Evolutionary conservation across 495 filamentous ascomycete species (phyloP).

Genomic region (Bathelium albidoporum): DNA sequence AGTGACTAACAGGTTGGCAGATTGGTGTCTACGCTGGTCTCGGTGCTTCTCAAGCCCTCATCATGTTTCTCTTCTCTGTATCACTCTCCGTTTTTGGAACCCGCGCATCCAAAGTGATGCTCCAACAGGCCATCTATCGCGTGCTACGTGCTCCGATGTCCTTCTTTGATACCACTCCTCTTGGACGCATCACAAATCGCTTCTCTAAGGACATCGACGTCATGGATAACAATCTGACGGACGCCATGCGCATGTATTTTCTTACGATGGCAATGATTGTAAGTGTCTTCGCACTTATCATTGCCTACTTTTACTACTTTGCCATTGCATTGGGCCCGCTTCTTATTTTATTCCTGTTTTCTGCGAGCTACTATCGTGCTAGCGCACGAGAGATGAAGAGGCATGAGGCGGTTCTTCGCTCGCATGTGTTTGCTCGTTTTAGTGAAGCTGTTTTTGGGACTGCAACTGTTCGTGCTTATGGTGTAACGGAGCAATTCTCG

Average conservation of each 20-base stretch:
- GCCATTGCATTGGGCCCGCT: slow-evolving; percentile 80
- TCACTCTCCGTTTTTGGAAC: slow-evolving; percentile 69
- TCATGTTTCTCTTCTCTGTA: slow-evolving; percentile 70
- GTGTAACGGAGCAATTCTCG: slow-evolving; percentile 63
- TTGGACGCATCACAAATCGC: slow-evolving; percentile 93
- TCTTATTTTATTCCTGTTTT: slow-evolving; percentile 67
- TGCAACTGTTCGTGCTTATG: slow-evolving; percentile 80
- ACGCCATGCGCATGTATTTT: slow-evolving; percentile 89
- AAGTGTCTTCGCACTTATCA: slow-evolving; percentile 77
- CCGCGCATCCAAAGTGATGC: slow-evolving; percentile 67
- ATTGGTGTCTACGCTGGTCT: slow-evolving; percentile 81
- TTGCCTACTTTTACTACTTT: slow-evolving; percentile 89
- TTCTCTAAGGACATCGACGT: slow-evolving; percentile 92
- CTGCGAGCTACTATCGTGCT: slow-evolving; percentile 77
- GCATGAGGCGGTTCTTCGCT: slow-evolving; percentile 80
- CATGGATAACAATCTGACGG: slow-evolving; percentile 88
- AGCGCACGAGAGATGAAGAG: slow-evolving; percentile 92
- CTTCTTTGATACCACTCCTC: slow-evolving; percentile 93
- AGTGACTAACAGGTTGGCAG: slow-evolving; percentile 19
- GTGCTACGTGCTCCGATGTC: slow-evolving; percentile 87
- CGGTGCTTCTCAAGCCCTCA: slow-evolving; percentile 55
- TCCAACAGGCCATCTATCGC: slow-evolving; percentile 67
- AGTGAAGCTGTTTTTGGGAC: slow-evolving; percentile 76
- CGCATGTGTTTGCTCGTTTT: slow-evolving; percentile 81
- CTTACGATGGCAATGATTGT: slow-evolving; percentile 61